Evolutionary conservation across 768 basidiomycete genomes (phyloP).

Genomic region (Amylocystis lapponica): DNA sequence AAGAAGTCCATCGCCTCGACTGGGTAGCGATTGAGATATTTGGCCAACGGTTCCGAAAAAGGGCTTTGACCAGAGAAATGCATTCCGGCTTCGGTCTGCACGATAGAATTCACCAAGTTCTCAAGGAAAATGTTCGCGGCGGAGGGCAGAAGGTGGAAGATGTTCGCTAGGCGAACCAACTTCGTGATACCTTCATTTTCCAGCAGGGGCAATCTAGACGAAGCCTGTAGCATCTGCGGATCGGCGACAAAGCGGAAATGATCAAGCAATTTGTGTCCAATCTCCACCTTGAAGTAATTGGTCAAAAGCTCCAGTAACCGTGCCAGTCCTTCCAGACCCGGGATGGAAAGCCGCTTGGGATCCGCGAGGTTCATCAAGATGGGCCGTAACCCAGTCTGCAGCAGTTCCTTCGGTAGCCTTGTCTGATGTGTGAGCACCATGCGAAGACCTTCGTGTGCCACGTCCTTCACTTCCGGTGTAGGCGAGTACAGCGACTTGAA

Average conservation of each 20-base stretch:
- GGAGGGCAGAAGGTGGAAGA: conserved; percentile 93
- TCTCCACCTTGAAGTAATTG: conserved; percentile 99
- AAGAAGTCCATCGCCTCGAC: conserved; percentile 83
- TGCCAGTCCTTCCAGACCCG: conserved; percentile 90
- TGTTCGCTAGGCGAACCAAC: conserved; percentile 91
- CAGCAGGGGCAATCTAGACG: conserved; percentile 71
- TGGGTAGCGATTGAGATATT: conserved; percentile 89
- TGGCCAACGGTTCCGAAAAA: conserved; percentile 88
- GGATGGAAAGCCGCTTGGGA: conserved; percentile 87
- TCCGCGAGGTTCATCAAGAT: conserved; percentile 98
- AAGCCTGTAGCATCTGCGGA: conserved; percentile 74
- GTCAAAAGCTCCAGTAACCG: conserved; percentile 90
- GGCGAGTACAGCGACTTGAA: conserved; percentile 97
- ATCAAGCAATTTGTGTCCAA: conserved; percentile 93
- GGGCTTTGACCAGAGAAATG: conserved; percentile 87
- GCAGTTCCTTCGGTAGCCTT: conserved; percentile 88
- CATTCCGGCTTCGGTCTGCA: conserved; percentile 88
- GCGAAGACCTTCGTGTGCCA: conserved; percentile 88
- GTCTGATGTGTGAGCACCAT: conserved; percentile 87
- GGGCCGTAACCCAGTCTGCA: conserved; percentile 92
- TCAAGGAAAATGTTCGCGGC: conserved; percentile 91
- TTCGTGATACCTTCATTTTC: conserved; percentile 92
- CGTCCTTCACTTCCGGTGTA: conserved; percentile 87
- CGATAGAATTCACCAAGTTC: conserved; percentile 79
- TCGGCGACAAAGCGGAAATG: conserved; percentile 94